phyloP scores from a whole-genome alignment of 805 yeast species.

The Sporopachydermia lactativora region DNA sequence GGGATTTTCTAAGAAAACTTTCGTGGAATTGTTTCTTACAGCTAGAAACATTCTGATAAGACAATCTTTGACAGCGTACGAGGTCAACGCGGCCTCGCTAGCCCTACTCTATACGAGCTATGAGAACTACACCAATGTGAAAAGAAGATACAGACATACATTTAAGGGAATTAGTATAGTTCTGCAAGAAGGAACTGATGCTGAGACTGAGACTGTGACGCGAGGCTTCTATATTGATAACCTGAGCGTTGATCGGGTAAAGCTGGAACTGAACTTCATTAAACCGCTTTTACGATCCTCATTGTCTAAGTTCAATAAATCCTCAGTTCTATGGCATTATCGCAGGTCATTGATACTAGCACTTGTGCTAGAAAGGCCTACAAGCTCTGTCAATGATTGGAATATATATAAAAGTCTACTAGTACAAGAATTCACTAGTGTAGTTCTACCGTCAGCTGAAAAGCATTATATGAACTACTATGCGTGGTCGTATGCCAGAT shows the following conservation, averaged over 20 bases:
- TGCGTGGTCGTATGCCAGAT: constrained; percentile 28
- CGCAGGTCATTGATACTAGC: constrained; percentile 12
- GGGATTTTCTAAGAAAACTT: not conserved
- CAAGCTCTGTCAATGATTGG: too few species aligned
- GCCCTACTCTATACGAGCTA: not conserved
- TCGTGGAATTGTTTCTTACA: not conserved
- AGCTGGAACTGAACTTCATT: not conserved
- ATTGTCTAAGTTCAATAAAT: constrained; percentile 12
- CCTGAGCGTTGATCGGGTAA: not conserved
- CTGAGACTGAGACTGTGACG: not conserved
- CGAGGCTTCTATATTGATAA: not conserved
- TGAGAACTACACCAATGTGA: not conserved
- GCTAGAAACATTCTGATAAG: not conserved
- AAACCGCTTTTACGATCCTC: not conserved
- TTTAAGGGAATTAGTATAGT: too few species aligned
- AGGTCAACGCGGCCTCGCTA: not conserved
- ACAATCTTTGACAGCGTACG: not conserved
- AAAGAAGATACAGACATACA: not conserved
- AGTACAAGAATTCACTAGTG: constrained; percentile 7
- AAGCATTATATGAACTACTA: constrained; percentile 34
- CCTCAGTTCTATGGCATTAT: constrained; percentile 4
- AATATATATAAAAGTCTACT: too few species aligned
- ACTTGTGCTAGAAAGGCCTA: constrained; percentile 15
- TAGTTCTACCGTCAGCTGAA: constrained; percentile 22
- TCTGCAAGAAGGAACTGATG: too few species aligned